phyloP scores from a whole-genome alignment of 2,329 filamentous ascomycete species.

The Neocatenulostroma microsporum region DNA sequence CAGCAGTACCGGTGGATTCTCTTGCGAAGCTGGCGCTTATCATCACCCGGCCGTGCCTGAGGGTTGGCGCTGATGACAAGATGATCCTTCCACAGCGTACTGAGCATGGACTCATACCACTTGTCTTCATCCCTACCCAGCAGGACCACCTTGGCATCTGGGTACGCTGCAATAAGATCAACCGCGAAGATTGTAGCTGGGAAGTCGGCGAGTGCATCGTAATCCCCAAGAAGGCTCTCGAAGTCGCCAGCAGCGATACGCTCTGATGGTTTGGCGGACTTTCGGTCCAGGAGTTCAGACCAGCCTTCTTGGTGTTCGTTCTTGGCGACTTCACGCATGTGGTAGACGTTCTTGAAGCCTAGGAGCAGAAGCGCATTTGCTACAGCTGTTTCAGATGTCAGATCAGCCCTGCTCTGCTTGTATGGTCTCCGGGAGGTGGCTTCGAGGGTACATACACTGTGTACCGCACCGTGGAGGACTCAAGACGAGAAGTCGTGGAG shows the following conservation, averaged over 20 bases:
- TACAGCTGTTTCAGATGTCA: conserved; percentile 1
- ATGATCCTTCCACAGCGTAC: conserved; percentile 1
- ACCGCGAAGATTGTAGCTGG: conserved; percentile 3
- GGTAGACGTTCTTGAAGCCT: conserved; percentile 1
- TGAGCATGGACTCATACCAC: conserved; percentile 17
- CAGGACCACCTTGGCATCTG: conserved; percentile 17
- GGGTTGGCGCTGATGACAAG: too few relatives aligned
- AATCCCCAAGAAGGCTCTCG: neutral
- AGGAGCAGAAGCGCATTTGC: neutral
- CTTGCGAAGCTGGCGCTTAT: neutral
- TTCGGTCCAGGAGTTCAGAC: conserved; percentile 1
- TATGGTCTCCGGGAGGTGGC: too few relatives aligned
- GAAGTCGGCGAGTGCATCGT: neutral
- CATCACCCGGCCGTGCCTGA: too few relatives aligned
- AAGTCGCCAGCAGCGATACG: neutral
- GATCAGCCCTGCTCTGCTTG: too few relatives aligned
- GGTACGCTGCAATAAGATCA: conserved; percentile 22
- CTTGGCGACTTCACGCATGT: conserved; percentile 1
- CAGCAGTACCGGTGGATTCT: conserved; percentile 1
- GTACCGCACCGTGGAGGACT: too few relatives aligned
- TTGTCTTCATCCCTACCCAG: conserved; percentile 16
- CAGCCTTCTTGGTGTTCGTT: neutral
- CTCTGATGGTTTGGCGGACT: neutral
- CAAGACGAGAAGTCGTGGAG: too few relatives aligned
- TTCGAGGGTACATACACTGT: too few relatives aligned